These are phyloP conservation scores for Blastocystis sp. DNA, from an alignment of 352 stramenopile genomes.

Conservation along the genomic window DNA sequence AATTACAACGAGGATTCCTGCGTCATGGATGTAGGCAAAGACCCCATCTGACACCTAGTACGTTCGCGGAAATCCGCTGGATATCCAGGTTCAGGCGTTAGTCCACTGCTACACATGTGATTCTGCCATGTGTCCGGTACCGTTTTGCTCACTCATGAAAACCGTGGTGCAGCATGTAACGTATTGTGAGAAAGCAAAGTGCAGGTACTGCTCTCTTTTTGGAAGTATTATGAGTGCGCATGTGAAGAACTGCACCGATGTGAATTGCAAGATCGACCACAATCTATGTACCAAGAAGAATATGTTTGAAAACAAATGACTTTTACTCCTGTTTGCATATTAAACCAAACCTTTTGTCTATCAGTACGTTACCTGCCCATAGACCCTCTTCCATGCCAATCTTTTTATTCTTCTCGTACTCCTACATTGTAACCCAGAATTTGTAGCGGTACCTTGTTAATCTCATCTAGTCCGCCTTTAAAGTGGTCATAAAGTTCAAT, in stretches of 20 bases:
- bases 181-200: not conserved
- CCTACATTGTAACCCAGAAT: not conserved
- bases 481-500: conserved; percentile 35
- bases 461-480: conserved; percentile 8
- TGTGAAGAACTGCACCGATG: not conserved
- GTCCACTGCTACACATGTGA: not conserved
- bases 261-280: conserved; percentile 22
- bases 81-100: not conserved
- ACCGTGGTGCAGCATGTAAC: not conserved
- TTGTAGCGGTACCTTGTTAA: not conserved
- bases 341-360: conserved; percentile 51
- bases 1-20: not conserved
- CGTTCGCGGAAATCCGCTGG: not conserved
- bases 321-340: not conserved
- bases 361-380: conserved; percentile 31
- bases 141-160: not conserved
- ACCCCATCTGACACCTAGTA: not conserved
- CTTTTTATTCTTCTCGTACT: conserved; percentile 26
- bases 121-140: not conserved
- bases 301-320: not conserved
- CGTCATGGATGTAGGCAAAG: not conserved
- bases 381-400: not conserved
- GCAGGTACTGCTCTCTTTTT: not conserved
- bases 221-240: not conserved
- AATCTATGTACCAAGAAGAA: not conserved